These are phyloP conservation scores for Neckera pumila DNA, from an alignment of 225 moss, liverwort and hornwort genomes.

Conservation along the genomic window DNA sequence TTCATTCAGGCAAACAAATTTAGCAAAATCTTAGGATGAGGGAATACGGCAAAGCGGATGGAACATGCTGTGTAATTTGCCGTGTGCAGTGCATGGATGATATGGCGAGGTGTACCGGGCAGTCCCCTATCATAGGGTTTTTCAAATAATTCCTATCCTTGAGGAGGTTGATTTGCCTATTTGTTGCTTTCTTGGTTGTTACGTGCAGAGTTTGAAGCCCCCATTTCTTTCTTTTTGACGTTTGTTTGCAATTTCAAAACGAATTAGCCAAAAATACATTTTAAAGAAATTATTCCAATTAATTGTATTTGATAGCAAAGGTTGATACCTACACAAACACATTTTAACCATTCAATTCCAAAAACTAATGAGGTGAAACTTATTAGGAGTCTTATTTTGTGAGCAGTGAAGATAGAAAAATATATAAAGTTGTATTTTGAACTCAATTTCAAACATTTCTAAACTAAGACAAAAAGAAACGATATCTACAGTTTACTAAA, in stretches of 20 bases:
- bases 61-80: background rate
- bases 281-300: background rate
- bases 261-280: background rate
- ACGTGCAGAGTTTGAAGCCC: background rate
- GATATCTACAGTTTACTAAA: fast-evolving
- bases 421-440: background rate
- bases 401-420: fast-evolving
- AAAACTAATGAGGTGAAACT: background rate
- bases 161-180: background rate
- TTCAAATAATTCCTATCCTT: background rate
- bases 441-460: background rate
- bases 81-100: no score
- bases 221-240: fast-evolving
- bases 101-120: background rate
- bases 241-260: background rate
- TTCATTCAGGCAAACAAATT: background rate
- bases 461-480: background rate
- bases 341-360: background rate
- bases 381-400: background rate
- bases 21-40: background rate
- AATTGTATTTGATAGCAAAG: background rate
- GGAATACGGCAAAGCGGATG: background rate
- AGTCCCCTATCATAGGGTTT: no score
- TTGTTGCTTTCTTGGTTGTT: background rate
- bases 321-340: background rate